Evolutionary conservation across 2,329 filamentous ascomycete species (phyloP).

Genomic region (Colletotrichum musicola): DNA sequence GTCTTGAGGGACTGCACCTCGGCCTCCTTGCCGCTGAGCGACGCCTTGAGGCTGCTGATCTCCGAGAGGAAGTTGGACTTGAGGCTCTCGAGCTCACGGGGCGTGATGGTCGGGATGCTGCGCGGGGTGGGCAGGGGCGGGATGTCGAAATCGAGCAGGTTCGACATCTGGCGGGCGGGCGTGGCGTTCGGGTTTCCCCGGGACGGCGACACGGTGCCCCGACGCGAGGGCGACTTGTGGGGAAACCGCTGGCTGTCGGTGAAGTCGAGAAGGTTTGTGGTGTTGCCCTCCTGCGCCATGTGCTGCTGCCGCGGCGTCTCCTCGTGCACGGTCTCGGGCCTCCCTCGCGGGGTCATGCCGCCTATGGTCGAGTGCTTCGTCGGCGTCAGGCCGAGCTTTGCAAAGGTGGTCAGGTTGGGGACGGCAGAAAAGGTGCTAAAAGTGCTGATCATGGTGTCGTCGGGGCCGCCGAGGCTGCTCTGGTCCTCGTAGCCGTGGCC

Average conservation of each 20-base stretch:
- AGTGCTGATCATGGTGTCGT: conserved; percentile 82
- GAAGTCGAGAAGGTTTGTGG: conserved; percentile 88
- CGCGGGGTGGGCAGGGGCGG: conserved; percentile 94
- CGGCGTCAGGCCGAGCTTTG: conserved; percentile 77
- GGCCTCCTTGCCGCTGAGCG: conserved; percentile 91
- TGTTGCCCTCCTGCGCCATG: conserved; percentile 64
- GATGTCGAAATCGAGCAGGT: conserved; percentile 90
- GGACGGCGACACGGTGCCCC: conserved; percentile 41
- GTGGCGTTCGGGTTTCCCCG: conserved; percentile 53
- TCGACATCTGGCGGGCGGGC: conserved; percentile 69
- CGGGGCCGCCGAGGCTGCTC: conserved; percentile 62
- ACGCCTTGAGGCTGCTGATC: conserved; percentile 93
- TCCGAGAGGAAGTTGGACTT: conserved; percentile 93
- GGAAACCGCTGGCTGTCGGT: conserved; percentile 76
- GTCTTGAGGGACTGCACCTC: conserved; percentile 89
- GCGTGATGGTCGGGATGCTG: conserved; percentile 90
- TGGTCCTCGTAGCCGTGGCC: conserved; percentile 49
- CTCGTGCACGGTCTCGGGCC: conserved; percentile 50
- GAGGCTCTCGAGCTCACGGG: conserved; percentile 90
- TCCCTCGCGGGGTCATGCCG: conserved; percentile 54
- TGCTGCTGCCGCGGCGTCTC: conserved; percentile 52
- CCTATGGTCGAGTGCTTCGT: conserved; percentile 61
- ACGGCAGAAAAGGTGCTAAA: conserved; percentile 93
- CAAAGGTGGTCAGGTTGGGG: conserved; percentile 87
- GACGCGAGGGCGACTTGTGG: conserved; percentile 62